phyloP scores from a whole-genome alignment of 495 filamentous ascomycete species.

The Aspergillus panamensis region DNA sequence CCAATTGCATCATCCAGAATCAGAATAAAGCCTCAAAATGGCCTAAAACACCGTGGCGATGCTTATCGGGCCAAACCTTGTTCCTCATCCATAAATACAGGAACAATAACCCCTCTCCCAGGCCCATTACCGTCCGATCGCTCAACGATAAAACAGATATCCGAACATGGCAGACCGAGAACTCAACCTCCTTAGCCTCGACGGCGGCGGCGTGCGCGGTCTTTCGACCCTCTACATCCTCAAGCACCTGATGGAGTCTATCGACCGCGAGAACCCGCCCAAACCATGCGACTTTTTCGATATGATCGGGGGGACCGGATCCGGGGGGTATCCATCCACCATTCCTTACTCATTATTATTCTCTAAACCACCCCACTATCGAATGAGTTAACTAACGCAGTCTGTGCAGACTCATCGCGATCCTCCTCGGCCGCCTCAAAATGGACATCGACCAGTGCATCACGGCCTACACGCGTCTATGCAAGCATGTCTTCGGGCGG shows the following conservation, averaged over 20 bases:
- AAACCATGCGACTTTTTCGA: constrained; percentile 50
- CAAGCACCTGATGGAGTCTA: constrained; percentile 43
- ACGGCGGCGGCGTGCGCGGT: constrained; percentile 55
- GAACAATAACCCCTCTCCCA: background rate
- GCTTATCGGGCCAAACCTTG: background rate
- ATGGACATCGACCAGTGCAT: constrained; percentile 51
- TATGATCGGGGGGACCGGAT: constrained; percentile 41
- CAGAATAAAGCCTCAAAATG: background rate
- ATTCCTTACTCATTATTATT: no score
- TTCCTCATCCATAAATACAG: background rate
- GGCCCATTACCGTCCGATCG: background rate
- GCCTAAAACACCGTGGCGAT: background rate
- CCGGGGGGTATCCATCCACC: constrained; percentile 32
- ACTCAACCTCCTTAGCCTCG: constrained; percentile 43
- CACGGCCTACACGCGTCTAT: constrained; percentile 36
- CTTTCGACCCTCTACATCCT: constrained; percentile 51
- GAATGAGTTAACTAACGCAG: constrained; percentile 6
- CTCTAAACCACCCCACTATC: no score
- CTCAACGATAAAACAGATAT: background rate
- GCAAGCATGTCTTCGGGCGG: constrained; percentile 35
- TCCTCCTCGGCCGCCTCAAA: constrained; percentile 40
- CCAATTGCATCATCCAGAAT: background rate
- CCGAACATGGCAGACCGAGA: constrained; percentile 20
- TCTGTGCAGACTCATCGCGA: constrained; percentile 38
- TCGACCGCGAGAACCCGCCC: constrained; percentile 39